Conservation (phyloP, 805 yeast genomes). For the Cyberlindnera maritima region DNA sequence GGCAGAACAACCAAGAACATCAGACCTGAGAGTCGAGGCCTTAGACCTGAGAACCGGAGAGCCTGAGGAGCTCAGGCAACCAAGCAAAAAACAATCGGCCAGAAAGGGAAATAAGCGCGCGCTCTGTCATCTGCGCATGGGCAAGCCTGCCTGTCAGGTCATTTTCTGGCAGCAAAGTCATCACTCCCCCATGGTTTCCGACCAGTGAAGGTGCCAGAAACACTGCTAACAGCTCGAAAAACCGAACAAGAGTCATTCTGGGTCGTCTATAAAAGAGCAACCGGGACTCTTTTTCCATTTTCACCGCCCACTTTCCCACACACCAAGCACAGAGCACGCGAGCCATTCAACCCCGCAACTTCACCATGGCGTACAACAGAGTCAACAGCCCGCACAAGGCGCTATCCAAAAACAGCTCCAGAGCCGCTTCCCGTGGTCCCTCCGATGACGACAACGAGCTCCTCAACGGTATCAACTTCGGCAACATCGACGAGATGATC, state of each 20-base stretch:
- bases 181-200: neutral
- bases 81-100: too few relatives aligned
- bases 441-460: conserved; percentile 20
- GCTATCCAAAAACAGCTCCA: conserved; percentile 8
- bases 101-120: neutral
- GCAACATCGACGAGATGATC: conserved; percentile 27
- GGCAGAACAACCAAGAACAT: too few relatives aligned
- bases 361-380: conserved; percentile 6
- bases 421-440: conserved; percentile 16
- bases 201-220: neutral
- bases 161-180: neutral
- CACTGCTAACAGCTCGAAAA: too few relatives aligned
- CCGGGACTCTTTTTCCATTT: too few relatives aligned
- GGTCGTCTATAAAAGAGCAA: too few relatives aligned
- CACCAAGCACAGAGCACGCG: too few relatives aligned
- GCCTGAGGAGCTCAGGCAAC: too few relatives aligned
- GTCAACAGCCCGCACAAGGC: conserved; percentile 12
- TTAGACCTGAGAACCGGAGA: too few relatives aligned
- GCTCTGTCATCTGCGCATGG: neutral
- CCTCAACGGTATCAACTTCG: conserved; percentile 23
- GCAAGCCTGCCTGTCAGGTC: neutral
- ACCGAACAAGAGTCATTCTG: too few relatives aligned
- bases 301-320: too few relatives aligned
- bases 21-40: too few relatives aligned
- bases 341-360: neutral